These are phyloP conservation scores for Logfia minima DNA, from an alignment of 129 eudicot genomes.

Conservation along the genomic window DNA sequence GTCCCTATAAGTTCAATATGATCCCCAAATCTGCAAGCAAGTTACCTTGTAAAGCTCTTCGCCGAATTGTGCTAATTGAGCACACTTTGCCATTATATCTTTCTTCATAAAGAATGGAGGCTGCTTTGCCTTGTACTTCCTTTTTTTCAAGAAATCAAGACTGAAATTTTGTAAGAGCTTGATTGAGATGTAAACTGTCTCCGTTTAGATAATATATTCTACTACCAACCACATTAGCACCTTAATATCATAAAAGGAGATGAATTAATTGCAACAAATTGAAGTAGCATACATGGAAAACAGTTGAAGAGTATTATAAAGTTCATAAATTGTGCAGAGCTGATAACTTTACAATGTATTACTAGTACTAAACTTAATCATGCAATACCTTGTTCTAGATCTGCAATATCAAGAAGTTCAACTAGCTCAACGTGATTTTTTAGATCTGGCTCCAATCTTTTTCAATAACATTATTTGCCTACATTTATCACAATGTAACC, in stretches of 20 bases:
- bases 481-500: not conserved
- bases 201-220: conserved; percentile 88
- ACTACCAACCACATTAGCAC: conserved; percentile 95
- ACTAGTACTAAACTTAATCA: too few species aligned
- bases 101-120: conserved; percentile 89
- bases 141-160: conserved; percentile 63
- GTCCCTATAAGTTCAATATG: not conserved
- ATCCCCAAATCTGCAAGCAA: not conserved
- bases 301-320: too few species aligned
- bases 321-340: too few species aligned
- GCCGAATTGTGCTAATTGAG: conserved; percentile 69
- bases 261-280: too few species aligned
- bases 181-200: conserved; percentile 80
- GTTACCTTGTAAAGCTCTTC: conserved; percentile 97
- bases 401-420: conserved; percentile 87
- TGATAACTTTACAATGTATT: not conserved
- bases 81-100: conserved; percentile 42
- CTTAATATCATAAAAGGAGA: conserved; percentile 32
- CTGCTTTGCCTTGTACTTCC: conserved; percentile 56
- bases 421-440: conserved; percentile 94
- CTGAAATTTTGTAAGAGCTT: conserved; percentile 85
- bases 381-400: conserved; percentile 35
- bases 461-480: conserved; percentile 65
- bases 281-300: not conserved
- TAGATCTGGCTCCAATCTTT: conserved; percentile 55